Conservation (phyloP, 2,329 filamentous ascomycete species). For the Colletotrichum truncatum region DNA sequence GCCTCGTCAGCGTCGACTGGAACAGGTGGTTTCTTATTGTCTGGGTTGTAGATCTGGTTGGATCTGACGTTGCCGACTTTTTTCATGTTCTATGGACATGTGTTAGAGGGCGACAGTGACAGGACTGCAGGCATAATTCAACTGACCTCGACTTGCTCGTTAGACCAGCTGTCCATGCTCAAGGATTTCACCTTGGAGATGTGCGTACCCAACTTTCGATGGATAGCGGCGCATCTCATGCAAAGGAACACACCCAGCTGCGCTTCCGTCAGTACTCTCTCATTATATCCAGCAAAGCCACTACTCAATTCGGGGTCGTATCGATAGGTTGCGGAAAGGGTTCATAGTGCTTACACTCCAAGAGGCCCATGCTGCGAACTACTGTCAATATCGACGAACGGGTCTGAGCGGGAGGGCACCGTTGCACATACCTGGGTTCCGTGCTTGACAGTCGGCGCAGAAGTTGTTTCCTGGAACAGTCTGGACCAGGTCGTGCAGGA, state of each 20-base stretch:
- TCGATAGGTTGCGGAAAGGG: slow-evolving; percentile 4
- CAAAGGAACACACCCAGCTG: slow-evolving; percentile 95
- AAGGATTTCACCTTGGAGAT: slow-evolving; percentile 98
- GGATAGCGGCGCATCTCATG: slow-evolving; percentile 95
- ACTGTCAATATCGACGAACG: slow-evolving; percentile 13
- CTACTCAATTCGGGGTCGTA: neutral
- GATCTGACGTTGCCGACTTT: slow-evolving; percentile 86
- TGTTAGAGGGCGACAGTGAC: neutral
- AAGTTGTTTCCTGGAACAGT: slow-evolving; percentile 86
- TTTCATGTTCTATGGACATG: slow-evolving; percentile 82
- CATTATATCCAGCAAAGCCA: neutral
- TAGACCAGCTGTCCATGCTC: slow-evolving; percentile 98
- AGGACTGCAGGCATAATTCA: neutral
- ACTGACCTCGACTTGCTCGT: slow-evolving; percentile 93
- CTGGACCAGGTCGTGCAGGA: slow-evolving; percentile 88
- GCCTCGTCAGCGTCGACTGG: slow-evolving; percentile 92
- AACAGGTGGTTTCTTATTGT: slow-evolving; percentile 82
- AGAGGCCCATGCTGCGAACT: slow-evolving; percentile 82
- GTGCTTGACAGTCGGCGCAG: slow-evolving; percentile 92
- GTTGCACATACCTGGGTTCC: slow-evolving; percentile 79
- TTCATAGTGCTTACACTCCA: slow-evolving; percentile 79
- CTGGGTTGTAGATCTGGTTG: slow-evolving; percentile 90
- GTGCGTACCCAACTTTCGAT: slow-evolving; percentile 96
- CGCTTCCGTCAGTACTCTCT: slow-evolving; percentile 16
- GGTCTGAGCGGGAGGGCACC: neutral